Evolutionary conservation across 164 flowering plant species (phyloP).

Genomic region (Piper longum): DNA sequence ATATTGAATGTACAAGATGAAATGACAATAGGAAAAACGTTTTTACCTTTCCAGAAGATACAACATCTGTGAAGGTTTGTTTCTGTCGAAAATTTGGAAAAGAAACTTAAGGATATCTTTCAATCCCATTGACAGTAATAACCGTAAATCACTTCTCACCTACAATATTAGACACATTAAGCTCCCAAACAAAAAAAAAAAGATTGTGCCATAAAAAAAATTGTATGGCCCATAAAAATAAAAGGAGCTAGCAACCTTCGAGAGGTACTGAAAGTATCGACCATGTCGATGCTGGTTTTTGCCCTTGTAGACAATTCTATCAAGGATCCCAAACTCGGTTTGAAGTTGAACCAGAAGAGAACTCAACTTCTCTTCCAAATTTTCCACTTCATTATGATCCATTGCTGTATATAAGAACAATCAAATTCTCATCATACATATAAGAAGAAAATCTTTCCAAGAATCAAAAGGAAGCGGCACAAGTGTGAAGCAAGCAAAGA

Average conservation of each 20-base stretch:
- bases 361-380: slow-evolving; percentile 30
- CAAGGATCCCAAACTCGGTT: slow-evolving; percentile 42
- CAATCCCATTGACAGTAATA: slow-evolving; percentile 43
- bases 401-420: slow-evolving; percentile 1
- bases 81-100: slow-evolving; percentile 43
- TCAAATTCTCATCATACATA: too few species aligned
- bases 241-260: slow-evolving; percentile 32
- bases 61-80: slow-evolving; percentile 38
- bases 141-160: slow-evolving; percentile 77
- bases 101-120: slow-evolving; percentile 37
- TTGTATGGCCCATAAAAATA: background rate
- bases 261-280: slow-evolving; percentile 49
- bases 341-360: slow-evolving; percentile 31
- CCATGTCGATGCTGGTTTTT: slow-evolving; percentile 71
- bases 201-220: background rate
- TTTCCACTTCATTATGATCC: slow-evolving; percentile 18
- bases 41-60: slow-evolving; percentile 57
- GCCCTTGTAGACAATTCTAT: slow-evolving; percentile 59
- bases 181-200: background rate
- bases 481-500: too few species aligned
- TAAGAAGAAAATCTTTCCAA: too few species aligned
- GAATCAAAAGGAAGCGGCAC: too few species aligned
- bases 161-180: slow-evolving; percentile 9
- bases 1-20: background rate
- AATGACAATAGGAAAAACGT: background rate